Evolutionary conservation across 345 rosid genomes (phyloP), one percentile per base, ranked within the genome.

Genomic region (Geranium rotundifolium): DNA sequence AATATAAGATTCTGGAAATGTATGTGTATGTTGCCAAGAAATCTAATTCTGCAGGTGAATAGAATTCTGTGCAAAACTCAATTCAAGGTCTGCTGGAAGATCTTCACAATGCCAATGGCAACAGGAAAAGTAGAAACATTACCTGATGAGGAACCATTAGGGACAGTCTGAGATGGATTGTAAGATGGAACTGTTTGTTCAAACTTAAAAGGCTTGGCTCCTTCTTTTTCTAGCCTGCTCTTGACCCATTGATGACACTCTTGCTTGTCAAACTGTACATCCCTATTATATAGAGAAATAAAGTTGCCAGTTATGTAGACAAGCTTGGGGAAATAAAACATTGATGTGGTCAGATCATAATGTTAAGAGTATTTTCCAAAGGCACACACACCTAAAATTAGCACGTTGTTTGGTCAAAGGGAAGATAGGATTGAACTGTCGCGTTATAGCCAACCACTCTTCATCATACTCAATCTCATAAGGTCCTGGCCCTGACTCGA

Each of bases 401-500:
- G 81, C 77, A 58, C 52, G 59, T 54, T 64, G 72, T 15, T 18
- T 23, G 5, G 90, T 85, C 73, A 86, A 75, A 18, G 99, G 99
- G 67, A 93, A 73, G 60, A 75, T 59, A 67, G 85, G 69, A 71
- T 93, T 86, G 79, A 82, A 82, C 65, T 74, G 82, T 67, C 72
- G 67, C 23, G 92, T 93, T 62, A 88, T 76, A 27, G 89, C 85
- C 16, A 86, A 76, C 95, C 97, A 93, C 69, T 93, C 97, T 78
- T 88, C 95, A 30, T 90, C 99, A 59, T 86, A 90, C 58, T 80
- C 78, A 73, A 93, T 63, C 72, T 86, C 87, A 61, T 71, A 79
- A 31, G 89, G 91, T 66, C 91, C 95, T 57, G 89, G 86, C 67
- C 69, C 91, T 20, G 90, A 86, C 63, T 93, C 95, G 58, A 93